Conservation (phyloP, 2,329 filamentous ascomycete genomes). For the Delphinella strobiligena region DNA sequence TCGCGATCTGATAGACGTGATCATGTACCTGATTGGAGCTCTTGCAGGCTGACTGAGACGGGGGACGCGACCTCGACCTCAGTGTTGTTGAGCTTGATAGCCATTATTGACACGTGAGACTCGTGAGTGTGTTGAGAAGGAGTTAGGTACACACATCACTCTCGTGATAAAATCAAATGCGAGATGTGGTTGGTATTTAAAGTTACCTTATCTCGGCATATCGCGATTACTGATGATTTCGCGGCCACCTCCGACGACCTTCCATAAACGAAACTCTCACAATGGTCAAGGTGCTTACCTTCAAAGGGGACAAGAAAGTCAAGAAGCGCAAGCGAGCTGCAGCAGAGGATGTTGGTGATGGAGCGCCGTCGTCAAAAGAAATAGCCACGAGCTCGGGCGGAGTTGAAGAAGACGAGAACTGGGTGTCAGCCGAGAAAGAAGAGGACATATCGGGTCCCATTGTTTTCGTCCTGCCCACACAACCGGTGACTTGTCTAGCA, state of each 20-base stretch:
- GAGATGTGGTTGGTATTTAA: no score
- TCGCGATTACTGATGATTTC: no score
- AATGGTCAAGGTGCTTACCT: constrained; percentile 83
- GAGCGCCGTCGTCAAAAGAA: constrained; percentile 1
- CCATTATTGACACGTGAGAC: constrained; percentile 7
- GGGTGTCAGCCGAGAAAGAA: constrained; percentile 71
- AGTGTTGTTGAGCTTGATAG: constrained; percentile 8
- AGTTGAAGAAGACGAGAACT: constrained; percentile 62
- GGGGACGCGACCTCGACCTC: constrained; percentile 13
- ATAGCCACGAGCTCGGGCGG: constrained; percentile 28
- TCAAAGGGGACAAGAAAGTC: constrained; percentile 94
- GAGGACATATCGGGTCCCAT: constrained; percentile 71
- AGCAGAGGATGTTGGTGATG: constrained; percentile 28
- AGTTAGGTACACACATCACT: no score
- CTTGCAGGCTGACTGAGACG: constrained; percentile 35
- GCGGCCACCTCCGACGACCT: not conserved
- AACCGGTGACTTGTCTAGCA: constrained; percentile 61
- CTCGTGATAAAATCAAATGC: no score
- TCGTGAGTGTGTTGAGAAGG: no score
- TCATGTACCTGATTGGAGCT: constrained; percentile 16
- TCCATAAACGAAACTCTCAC: constrained; percentile 10
- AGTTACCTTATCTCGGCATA: not conserved
- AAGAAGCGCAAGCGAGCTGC: constrained; percentile 77
- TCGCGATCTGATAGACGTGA: constrained; percentile 14
- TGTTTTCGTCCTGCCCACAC: constrained; percentile 68